Evolutionary conservation across 176 grass and related monocot species (phyloP).

Genomic region (Oryza glumipatula): DNA sequence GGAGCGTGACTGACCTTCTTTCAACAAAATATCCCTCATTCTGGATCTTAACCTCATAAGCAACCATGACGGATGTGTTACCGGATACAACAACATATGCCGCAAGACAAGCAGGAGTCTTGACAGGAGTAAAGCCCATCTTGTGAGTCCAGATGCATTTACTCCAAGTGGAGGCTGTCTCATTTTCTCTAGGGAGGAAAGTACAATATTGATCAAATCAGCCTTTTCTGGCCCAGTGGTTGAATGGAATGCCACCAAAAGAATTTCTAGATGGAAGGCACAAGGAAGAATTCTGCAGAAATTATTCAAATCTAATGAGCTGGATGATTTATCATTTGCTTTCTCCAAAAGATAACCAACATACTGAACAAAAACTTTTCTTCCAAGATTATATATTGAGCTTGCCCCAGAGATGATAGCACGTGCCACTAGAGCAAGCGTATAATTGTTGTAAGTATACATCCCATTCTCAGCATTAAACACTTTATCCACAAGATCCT

Average conservation of each 20-base stretch:
- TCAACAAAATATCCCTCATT: slow-evolving; percentile 68
- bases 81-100: slow-evolving; percentile 84
- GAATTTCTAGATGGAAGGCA: slow-evolving; percentile 90
- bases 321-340: slow-evolving; percentile 55
- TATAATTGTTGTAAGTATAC: slow-evolving; percentile 75
- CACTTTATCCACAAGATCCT: slow-evolving; percentile 78
- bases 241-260: slow-evolving; percentile 87
- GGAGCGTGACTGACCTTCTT: slow-evolving; percentile 45
- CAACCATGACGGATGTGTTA: slow-evolving; percentile 80
- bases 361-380: slow-evolving; percentile 69
- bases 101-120: slow-evolving; percentile 70
- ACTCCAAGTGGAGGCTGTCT: slow-evolving; percentile 46
- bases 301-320: slow-evolving; percentile 49
- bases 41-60: slow-evolving; percentile 77
- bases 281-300: slow-evolving; percentile 68
- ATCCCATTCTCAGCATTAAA: slow-evolving; percentile 76
- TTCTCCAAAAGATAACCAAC: slow-evolving; percentile 65
- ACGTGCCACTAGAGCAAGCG: slow-evolving; percentile 76
- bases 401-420: slow-evolving; percentile 60
- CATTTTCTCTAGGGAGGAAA: slow-evolving; percentile 68
- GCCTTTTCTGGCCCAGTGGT: slow-evolving; percentile 62
- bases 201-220: slow-evolving; percentile 54
- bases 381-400: slow-evolving; percentile 59
- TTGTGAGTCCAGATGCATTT: slow-evolving; percentile 60
- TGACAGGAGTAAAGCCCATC: slow-evolving; percentile 87